Evolutionary conservation across 2,329 filamentous ascomycete genomes (phyloP), one percentile per base, ranked within the genome.

Genomic region (Colletotrichum tanaceti): DNA sequence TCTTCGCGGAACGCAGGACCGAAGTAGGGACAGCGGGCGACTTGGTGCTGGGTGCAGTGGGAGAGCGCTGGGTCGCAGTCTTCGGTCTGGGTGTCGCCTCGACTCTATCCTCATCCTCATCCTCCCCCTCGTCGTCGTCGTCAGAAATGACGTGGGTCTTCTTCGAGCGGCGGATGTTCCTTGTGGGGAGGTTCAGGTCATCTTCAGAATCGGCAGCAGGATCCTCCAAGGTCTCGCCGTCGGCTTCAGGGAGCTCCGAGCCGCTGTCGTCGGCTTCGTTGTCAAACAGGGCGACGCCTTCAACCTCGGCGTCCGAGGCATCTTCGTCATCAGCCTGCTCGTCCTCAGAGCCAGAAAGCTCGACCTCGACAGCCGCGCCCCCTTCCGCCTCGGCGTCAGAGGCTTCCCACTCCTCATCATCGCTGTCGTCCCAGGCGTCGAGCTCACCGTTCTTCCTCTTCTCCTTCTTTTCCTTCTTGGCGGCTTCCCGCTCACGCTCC

Each of bases 401-500:
- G 24, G 80, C 80, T 47, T 81, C 77, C 22, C 84, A 84, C 52
- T 86, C 85, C 20, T 80, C 79, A 41, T 86, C 87, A 44, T 86
- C 85, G 63, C 85, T 87, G 53, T 88, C 85, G 70, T 88, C 86
- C 84, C 85, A 88, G 38, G 80, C 86, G 68, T 88, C 86, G 16
- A 77, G 77, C 65, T 84, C 81, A 2, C 82, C 83, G 6, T 76
- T 80, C 72, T 75, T 76, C 72, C 72, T 80, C 75, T 72, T 77
- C 70, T 79, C 82, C 74, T 79, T 84, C 74, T 76, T 85, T 62
- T 89, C 86, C 75, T 89, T 89, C 80, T 92, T 95, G 0, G 89
- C 89, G 52, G 88, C 89, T 35, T 87, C 90, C 71, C 89, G 89
- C 80, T 99, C 96, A 57, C 89, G 84, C 73, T 91, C 89, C 79